phyloP scores from a whole-genome alignment of 2,329 filamentous ascomycete species.

The Xylaria arbuscula region DNA sequence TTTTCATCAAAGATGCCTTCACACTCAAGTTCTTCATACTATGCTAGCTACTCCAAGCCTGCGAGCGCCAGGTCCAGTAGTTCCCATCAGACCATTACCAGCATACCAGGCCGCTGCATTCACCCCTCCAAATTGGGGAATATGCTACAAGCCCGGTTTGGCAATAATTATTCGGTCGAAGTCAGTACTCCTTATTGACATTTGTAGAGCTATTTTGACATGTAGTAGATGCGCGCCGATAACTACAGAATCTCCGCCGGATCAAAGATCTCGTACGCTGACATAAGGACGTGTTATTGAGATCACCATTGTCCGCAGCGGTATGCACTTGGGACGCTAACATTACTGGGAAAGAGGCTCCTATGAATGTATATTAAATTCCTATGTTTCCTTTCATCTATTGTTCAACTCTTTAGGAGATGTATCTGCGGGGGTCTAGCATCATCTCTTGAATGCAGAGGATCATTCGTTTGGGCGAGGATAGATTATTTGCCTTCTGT shows the following conservation, averaged over 20 bases:
- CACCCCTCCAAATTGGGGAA: constrained; percentile 25
- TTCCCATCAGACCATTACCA: constrained; percentile 7
- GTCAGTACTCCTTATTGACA: constrained; percentile 20
- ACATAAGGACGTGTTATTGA: constrained; percentile 28
- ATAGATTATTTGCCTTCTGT: background rate
- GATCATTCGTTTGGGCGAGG: background rate
- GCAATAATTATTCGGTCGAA: constrained; percentile 27
- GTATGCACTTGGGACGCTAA: background rate
- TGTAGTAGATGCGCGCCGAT: constrained; percentile 28
- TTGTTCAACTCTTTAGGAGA: background rate
- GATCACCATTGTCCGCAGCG: background rate
- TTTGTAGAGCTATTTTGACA: background rate
- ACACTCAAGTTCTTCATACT: background rate
- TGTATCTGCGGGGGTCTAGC: background rate
- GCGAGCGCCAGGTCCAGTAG: background rate
- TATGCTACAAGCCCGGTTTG: constrained; percentile 28
- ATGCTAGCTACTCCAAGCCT: background rate
- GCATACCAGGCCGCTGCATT: constrained; percentile 30
- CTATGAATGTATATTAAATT: background rate
- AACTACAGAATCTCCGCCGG: constrained; percentile 22
- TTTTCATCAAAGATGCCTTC: background rate
- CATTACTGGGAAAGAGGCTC: background rate
- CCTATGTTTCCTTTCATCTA: background rate
- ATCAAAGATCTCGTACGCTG: constrained; percentile 17
- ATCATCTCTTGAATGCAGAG: background rate